phyloP scores from a whole-genome alignment of 768 basidiomycete genomes.

The Punctularia strigosozonata region DNA sequence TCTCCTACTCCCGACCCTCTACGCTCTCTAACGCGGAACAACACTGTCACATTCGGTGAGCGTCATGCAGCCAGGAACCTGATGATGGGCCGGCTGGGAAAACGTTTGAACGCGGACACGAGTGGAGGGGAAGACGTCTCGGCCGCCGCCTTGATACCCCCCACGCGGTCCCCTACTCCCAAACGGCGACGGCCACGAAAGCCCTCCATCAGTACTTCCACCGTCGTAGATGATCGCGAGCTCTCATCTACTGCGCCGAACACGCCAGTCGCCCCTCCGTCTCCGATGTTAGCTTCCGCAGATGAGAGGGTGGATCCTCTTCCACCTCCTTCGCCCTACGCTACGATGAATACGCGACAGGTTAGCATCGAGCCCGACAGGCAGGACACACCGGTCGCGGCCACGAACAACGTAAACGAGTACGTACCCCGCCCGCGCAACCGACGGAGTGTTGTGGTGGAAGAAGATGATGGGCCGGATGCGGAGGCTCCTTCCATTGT shows the following conservation, averaged over 20 bases:
- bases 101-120: slow-evolving; percentile 42
- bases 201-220: slow-evolving; percentile 7
- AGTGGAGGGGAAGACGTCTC: slow-evolving; percentile 44
- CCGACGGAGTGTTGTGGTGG: slow-evolving; percentile 58
- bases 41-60: slow-evolving; percentile 76
- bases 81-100: slow-evolving; percentile 53
- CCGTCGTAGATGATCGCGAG: slow-evolving; percentile 20
- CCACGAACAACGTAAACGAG: too few species aligned
- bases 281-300: slow-evolving; percentile 5
- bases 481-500: slow-evolving; percentile 23
- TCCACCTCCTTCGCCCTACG: neutral
- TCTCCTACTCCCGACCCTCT: neutral
- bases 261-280: slow-evolving; percentile 9
- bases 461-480: slow-evolving; percentile 44
- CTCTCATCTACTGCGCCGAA: slow-evolving; percentile 12
- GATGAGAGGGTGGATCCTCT: neutral
- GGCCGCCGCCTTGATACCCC: slow-evolving; percentile 3
- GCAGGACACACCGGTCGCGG: too few species aligned
- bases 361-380: too few species aligned
- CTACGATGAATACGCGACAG: too few species aligned
- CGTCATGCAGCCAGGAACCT: slow-evolving; percentile 60
- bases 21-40: slow-evolving; percentile 46
- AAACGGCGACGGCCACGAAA: slow-evolving; percentile 9
- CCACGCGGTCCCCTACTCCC: slow-evolving; percentile 3
- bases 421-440: slow-evolving; percentile 27